Base-by-base conservation (phyloP, 2,329 filamentous ascomycete genomes). In the Colletotrichum sp. region DNA sequence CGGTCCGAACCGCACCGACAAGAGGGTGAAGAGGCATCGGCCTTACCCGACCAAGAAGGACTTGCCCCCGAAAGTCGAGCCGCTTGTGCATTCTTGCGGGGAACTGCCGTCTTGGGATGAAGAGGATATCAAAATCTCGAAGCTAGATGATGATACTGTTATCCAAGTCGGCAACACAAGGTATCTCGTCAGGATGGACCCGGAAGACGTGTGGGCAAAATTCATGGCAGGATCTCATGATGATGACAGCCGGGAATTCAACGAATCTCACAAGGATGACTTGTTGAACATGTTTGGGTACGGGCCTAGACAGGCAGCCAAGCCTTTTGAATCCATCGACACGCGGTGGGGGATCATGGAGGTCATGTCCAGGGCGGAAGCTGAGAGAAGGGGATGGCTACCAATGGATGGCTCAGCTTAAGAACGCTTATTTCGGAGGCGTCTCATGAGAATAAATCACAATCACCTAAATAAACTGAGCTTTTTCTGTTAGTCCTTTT, bases 241-340 rank as follows among this genome's bases (percentile, higher is more conserved):
- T 0, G 44, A 49, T 3, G 10, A 13, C 1, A 6, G n/a, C 9
- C 10, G n/a, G 4, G 44, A 4, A 49, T 49, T 12, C 6, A 49
- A 49, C 1, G 10, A 21, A 21, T 6, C 44, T 13, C n/a, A 49
- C n/a, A 49, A 49, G n/a, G 1, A 49, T 49, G 44, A 49, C 3
- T n/a, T 49, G 1, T 21, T 21, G 44, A 49, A 21, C 3, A 21
- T 49, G 10, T 13, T 49, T n/a, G 44, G 44, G 3, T 49, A 49
- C 2, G 44, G 44, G 3, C 44, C n/a, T 21, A 21, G 44, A 21
- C 44, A 49, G 6, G 44, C 44, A 49, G 44, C 2, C n/a, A 49
- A 21, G 3, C 44, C n/a, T 1, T 21, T 6, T 2, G 44, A 49
- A 3, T 49, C 3, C 3, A 49, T 49, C 3, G n/a, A 49, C 44